phyloP scores from a whole-genome alignment of 768 basidiomycete genomes.

The Termitomyces sp. region DNA sequence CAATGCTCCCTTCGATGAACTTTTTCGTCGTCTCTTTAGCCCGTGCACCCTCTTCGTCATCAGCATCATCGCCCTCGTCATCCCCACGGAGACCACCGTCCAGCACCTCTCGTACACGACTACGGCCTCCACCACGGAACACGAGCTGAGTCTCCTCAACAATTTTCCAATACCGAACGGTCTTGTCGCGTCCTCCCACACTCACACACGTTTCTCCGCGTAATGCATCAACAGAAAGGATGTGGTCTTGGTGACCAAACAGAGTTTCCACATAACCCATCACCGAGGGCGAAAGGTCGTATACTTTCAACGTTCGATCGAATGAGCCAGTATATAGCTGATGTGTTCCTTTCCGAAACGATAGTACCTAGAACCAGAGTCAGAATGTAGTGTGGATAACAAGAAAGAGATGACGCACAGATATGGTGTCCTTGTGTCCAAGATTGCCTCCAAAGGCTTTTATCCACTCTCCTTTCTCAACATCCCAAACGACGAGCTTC shows the following conservation, averaged over 20 bases:
- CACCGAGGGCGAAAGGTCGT: slow-evolving; percentile 62
- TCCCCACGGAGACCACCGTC: slow-evolving; percentile 72
- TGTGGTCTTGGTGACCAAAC: slow-evolving; percentile 93
- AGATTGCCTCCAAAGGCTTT: slow-evolving; percentile 79
- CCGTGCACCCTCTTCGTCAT: slow-evolving; percentile 18
- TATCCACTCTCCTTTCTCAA: slow-evolving; percentile 67
- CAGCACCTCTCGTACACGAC: slow-evolving; percentile 69
- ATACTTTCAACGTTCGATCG: slow-evolving; percentile 88
- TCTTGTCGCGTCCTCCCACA: slow-evolving; percentile 87
- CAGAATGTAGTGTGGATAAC: not conserved
- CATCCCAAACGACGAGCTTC: slow-evolving; percentile 83
- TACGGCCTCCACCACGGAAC: slow-evolving; percentile 91
- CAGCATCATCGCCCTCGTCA: slow-evolving; percentile 42
- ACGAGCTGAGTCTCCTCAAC: slow-evolving; percentile 93
- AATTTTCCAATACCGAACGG: slow-evolving; percentile 93
- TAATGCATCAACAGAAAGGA: slow-evolving; percentile 73
- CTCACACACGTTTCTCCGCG: slow-evolving; percentile 82
- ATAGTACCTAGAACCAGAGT: slow-evolving; percentile 40
- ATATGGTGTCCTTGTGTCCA: slow-evolving; percentile 42
- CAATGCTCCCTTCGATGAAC: slow-evolving; percentile 88
- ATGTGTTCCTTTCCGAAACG: slow-evolving; percentile 73
- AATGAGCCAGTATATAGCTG: slow-evolving; percentile 74
- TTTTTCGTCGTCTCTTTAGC: slow-evolving; percentile 32
- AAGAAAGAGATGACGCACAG: slow-evolving; percentile 18
- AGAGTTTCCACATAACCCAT: slow-evolving; percentile 95